A percentile compares a stretch with the other conserved stretches of the same genome.
Evolutionary conservation across 768 basidiomycete species (phyloP).

Genomic region (Suillus americanus): DNA sequence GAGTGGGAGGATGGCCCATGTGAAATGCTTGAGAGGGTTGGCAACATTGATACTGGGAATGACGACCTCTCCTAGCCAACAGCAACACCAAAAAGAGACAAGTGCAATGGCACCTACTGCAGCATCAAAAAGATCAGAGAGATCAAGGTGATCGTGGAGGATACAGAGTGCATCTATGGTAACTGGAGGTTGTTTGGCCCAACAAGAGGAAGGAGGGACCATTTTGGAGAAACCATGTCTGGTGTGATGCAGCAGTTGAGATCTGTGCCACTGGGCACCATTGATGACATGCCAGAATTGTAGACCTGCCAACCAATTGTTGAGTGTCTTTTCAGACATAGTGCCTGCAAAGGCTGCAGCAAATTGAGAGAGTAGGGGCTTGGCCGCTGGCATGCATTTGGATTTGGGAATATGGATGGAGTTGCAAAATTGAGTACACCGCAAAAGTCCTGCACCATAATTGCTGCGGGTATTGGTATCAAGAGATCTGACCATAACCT

Average conservation of each 20-base stretch:
- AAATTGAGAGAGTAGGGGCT: slow-evolving; percentile 34
- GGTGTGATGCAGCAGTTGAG: background rate
- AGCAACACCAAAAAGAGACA: slow-evolving; percentile 36
- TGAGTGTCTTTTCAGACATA: slow-evolving; percentile 21
- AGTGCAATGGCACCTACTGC: slow-evolving; percentile 32
- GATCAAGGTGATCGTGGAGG: slow-evolving; percentile 23
- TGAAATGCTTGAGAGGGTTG: too few species aligned
- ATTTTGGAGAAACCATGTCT: slow-evolving; percentile 13
- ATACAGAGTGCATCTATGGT: slow-evolving; percentile 33
- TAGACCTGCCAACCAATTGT: slow-evolving; percentile 36
- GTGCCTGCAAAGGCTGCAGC: slow-evolving; percentile 16
- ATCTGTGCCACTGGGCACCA: background rate
- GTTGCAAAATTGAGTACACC: slow-evolving; percentile 40
- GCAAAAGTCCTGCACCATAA: slow-evolving; percentile 27
- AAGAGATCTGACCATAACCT: slow-evolving; percentile 12
- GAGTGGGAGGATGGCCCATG: background rate
- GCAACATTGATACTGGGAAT: slow-evolving; percentile 10
- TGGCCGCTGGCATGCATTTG: background rate
- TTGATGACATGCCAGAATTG: slow-evolving; percentile 33
- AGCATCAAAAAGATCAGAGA: background rate
- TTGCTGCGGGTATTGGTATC: slow-evolving; percentile 18
- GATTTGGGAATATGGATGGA: slow-evolving; percentile 30
- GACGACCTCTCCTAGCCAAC: slow-evolving; percentile 28
- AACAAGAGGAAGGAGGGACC: slow-evolving; percentile 15
- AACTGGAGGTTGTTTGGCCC: slow-evolving; percentile 31